A percentile compares a stretch with the other conserved stretches of the same genome.
Conservation (phyloP, 176 grass and related monocot species). For the Olyra latifolia region DNA sequence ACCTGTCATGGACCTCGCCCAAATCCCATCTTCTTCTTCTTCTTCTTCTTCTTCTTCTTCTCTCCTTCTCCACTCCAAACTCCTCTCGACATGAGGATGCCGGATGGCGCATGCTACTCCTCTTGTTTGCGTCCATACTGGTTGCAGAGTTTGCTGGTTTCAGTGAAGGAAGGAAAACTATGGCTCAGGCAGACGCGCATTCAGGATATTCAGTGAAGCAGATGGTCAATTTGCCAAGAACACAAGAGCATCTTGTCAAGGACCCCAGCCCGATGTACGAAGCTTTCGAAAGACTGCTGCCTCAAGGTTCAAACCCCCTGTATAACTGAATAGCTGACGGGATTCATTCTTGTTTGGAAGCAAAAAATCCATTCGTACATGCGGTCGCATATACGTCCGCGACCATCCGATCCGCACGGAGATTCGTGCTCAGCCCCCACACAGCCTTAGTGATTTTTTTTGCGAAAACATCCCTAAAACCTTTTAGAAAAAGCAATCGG, state of each 20-base stretch:
- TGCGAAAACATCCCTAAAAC: too few relatives aligned
- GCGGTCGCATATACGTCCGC: too few relatives aligned
- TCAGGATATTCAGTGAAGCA: slow-evolving; percentile 13
- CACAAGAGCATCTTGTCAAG: neutral
- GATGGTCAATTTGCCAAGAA: neutral
- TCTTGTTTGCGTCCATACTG: slow-evolving; percentile 12
- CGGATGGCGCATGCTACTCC: neutral
- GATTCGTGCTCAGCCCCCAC: too few relatives aligned
- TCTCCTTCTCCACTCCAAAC: neutral
- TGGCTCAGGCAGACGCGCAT: neutral
- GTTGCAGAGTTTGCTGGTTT: neutral
- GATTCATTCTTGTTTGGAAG: too few relatives aligned
- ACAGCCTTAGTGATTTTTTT: too few relatives aligned
- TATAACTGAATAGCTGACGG: too few relatives aligned
- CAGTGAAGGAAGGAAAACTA: neutral
- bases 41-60: too few relatives aligned
- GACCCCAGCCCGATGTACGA: slow-evolving; percentile 2
- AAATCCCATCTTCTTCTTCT: neutral
- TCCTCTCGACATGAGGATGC: neutral
- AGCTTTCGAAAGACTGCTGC: slow-evolving; percentile 5
- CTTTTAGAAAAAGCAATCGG: too few relatives aligned
- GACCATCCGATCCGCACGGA: too few relatives aligned
- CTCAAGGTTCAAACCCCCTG: slow-evolving; percentile 33
- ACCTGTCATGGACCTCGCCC: neutral
- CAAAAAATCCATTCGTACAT: too few relatives aligned